These are phyloP conservation scores for Mortierella sp. DNA, from an alignment of 371 early-diverging fungal genomes.

Conservation along the genomic window DNA sequence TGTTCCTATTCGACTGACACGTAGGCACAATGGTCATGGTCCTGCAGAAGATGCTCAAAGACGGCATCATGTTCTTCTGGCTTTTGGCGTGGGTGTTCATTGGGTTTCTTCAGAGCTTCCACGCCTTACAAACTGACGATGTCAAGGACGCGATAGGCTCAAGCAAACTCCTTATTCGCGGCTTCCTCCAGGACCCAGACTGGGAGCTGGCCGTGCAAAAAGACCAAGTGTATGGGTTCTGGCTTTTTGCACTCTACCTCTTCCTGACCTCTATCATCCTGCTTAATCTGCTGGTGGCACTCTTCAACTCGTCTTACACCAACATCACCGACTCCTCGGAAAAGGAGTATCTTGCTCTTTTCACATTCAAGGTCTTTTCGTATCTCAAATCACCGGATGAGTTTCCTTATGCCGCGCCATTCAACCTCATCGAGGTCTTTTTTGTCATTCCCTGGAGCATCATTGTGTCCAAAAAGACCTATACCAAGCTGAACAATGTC, in stretches of 20 bases:
- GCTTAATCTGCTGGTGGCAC: constrained; percentile 53
- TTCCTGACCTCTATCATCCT: constrained; percentile 56
- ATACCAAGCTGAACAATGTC: constrained; percentile 22
- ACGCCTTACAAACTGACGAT: constrained; percentile 22
- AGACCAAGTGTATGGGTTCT: constrained; percentile 32
- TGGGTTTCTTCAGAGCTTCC: constrained; percentile 55
- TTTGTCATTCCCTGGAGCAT: constrained; percentile 37
- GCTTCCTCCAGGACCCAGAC: constrained; percentile 56
- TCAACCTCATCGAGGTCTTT: constrained; percentile 54
- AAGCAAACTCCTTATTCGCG: constrained; percentile 40
- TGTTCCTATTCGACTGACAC: not conserved
- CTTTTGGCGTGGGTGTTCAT: constrained; percentile 56
- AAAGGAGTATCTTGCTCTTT: constrained; percentile 54
- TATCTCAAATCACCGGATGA: constrained; percentile 52
- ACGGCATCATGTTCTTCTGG: constrained; percentile 59
- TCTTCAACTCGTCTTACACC: constrained; percentile 57
- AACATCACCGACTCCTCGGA: constrained; percentile 53
- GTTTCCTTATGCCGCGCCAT: constrained; percentile 55
- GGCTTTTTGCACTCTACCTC: constrained; percentile 52
- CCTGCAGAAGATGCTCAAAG: constrained; percentile 57
- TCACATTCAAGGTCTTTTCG: constrained; percentile 56
- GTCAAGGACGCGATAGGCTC: constrained; percentile 25
- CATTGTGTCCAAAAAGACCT: constrained; percentile 20
- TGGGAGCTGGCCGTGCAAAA: constrained; percentile 37
- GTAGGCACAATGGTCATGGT: constrained; percentile 56